Base-by-base conservation (phyloP, 73 alveolate species). In the Paraurostyla sp. region DNA sequence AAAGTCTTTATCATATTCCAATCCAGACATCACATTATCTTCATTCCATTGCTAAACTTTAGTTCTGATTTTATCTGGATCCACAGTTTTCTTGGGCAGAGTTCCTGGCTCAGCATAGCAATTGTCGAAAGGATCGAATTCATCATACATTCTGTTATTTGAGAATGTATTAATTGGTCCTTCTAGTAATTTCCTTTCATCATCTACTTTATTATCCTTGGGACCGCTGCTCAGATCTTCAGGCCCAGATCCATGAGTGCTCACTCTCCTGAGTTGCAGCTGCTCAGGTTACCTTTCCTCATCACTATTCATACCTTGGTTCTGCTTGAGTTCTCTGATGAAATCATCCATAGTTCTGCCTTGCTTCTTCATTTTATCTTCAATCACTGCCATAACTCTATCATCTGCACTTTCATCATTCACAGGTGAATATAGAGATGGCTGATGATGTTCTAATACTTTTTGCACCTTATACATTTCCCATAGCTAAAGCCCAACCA, bases 121-220 rank as follows among this genome's bases (percentile, higher is more conserved):
- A 40, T 65, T 65, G 41, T 65, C 82, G 13, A 52, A 52, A 35
- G n/a, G n/a, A n/a, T n/a, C n/a, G n/a, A n/a, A n/a, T n/a, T n/a
- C n/a, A n/a, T n/a, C n/a, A n/a, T n/a, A n/a, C n/a, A n/a, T n/a
- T n/a, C n/a, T n/a, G n/a, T n/a, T n/a, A n/a, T n/a, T n/a, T n/a
- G n/a, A n/a, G n/a, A n/a, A n/a, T n/a, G n/a, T n/a, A n/a, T n/a
- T n/a, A n/a, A n/a, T n/a, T n/a, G n/a, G n/a, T n/a, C n/a, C n/a
- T n/a, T n/a, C n/a, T n/a, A n/a, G n/a, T n/a, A n/a, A n/a, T n/a
- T n/a, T n/a, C n/a, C n/a, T n/a, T n/a, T n/a, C n/a, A n/a, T n/a
- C n/a, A n/a, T n/a, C n/a, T n/a, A n/a, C n/a, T n/a, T n/a, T n/a
- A n/a, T n/a, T n/a, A n/a, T n/a, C n/a, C n/a, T n/a, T n/a, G n/a